Evolutionary conservation across 2,329 filamentous ascomycete species (phyloP).

Genomic region (Aspergillus sp.): DNA sequence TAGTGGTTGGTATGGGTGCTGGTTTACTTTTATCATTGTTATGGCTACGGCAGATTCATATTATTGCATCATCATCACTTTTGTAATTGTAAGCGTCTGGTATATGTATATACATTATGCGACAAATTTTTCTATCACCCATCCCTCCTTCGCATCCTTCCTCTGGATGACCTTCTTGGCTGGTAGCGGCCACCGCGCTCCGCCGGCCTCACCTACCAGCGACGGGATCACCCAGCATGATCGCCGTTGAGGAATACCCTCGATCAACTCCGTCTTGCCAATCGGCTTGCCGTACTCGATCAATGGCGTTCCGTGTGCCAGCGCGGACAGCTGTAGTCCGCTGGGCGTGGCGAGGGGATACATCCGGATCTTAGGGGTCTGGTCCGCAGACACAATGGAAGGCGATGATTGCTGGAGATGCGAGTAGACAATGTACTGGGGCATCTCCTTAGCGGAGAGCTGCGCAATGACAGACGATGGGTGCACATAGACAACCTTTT

Average conservation of each 20-base stretch:
- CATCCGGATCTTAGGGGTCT: constrained; percentile 76
- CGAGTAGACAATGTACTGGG: constrained; percentile 83
- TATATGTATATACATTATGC: constrained; percentile 25
- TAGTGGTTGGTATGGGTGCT: background rate
- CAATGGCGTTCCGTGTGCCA: constrained; percentile 83
- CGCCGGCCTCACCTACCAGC: constrained; percentile 67
- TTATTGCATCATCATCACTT: constrained; percentile 1
- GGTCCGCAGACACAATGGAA: constrained; percentile 53
- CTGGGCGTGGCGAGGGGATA: constrained; percentile 80
- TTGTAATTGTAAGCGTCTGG: constrained; percentile 8
- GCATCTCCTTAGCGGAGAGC: constrained; percentile 70
- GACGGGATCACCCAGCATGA: constrained; percentile 84
- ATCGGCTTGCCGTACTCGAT: constrained; percentile 86
- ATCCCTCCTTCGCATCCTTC: constrained; percentile 70
- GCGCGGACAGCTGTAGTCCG: constrained; percentile 70
- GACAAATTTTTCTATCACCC: constrained; percentile 66
- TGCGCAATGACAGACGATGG: constrained; percentile 78
- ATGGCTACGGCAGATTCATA: no score
- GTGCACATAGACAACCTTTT: constrained; percentile 80
- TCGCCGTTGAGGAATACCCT: constrained; percentile 54
- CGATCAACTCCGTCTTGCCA: constrained; percentile 67
- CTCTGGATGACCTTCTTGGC: constrained; percentile 81
- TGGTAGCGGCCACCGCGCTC: constrained; percentile 79
- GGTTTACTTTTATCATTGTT: no score
- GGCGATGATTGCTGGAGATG: constrained; percentile 72